Conservation (phyloP, 352 stramenopile species). For the Phytophthora syringae region DNA sequence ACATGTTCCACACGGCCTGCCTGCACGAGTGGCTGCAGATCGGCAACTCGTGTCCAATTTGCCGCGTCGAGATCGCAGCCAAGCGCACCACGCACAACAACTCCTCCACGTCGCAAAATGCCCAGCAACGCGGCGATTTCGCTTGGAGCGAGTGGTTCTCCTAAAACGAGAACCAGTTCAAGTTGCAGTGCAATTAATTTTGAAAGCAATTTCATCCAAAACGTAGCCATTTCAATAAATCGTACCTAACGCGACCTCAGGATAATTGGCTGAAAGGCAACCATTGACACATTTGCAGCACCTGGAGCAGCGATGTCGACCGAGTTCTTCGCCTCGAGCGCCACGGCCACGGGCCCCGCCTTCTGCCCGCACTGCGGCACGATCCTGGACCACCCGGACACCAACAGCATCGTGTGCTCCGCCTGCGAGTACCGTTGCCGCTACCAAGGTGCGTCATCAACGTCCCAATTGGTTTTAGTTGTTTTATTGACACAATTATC, state of each 20-base stretch:
- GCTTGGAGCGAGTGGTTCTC: constrained; percentile 85
- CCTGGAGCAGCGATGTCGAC: constrained; percentile 40
- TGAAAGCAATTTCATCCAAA: neutral
- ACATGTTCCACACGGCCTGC: constrained; percentile 85
- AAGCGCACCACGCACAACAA: constrained; percentile 46
- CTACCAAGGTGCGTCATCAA: constrained; percentile 68
- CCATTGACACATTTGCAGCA: constrained; percentile 17
- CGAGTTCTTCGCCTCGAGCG: constrained; percentile 75
- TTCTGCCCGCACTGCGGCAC: constrained; percentile 91
- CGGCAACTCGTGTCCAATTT: constrained; percentile 86
- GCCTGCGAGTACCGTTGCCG: constrained; percentile 85
- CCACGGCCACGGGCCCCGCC: constrained; percentile 66
- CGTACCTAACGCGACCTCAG: neutral
- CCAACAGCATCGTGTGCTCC: constrained; percentile 88
- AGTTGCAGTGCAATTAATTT: constrained; percentile 29
- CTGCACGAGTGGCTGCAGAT: constrained; percentile 85
- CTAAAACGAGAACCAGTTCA: constrained; percentile 21
- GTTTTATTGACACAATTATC: constrained; percentile 7
- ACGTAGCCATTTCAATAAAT: too few species aligned
- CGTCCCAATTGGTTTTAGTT: neutral
- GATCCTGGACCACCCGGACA: constrained; percentile 89
- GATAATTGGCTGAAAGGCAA: constrained; percentile 40
- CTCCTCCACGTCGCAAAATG: constrained; percentile 34
- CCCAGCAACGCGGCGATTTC: constrained; percentile 62
- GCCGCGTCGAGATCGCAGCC: constrained; percentile 71